Evolutionary conservation across 108 stramenopile species (phyloP).

Genomic region (Mediolabrus comicus): DNA sequence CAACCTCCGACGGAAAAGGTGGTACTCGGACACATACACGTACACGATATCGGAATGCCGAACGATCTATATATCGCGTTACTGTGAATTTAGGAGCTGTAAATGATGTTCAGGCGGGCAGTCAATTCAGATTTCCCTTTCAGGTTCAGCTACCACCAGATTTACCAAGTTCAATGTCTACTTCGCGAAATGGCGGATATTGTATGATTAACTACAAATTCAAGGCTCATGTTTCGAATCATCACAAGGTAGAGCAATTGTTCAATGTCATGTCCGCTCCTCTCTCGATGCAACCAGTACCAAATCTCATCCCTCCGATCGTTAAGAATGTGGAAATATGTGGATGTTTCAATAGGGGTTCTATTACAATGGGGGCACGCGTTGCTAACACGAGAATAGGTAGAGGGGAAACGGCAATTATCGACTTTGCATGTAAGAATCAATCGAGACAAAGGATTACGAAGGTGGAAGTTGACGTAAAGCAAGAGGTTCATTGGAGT

Average conservation of each 20-base stretch:
- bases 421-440: constrained; percentile 43
- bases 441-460: constrained; percentile 28
- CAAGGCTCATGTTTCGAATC: not conserved
- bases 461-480: constrained; percentile 15
- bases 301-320: not conserved
- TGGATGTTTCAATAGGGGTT: constrained; percentile 3
- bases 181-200: not conserved
- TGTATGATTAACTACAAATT: constrained; percentile 3
- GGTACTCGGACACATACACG: not conserved
- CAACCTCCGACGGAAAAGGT: not conserved
- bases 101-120: not conserved
- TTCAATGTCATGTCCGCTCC: constrained; percentile 5
- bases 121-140: constrained; percentile 6
- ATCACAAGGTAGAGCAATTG: constrained; percentile 4
- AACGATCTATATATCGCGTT: not conserved
- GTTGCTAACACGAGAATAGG: constrained; percentile 29
- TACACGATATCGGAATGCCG: not conserved
- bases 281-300: not conserved
- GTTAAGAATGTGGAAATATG: not conserved
- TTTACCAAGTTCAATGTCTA: constrained; percentile 6
- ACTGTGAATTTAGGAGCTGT: not conserved
- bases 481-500: constrained; percentile 28
- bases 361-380: constrained; percentile 26
- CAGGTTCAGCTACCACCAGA: not conserved
- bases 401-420: constrained; percentile 17